A percentile compares a stretch with the other conserved stretches of the same genome.
Evolutionary conservation across 2,329 filamentous ascomycete genomes (phyloP).

Genomic region (Alternaria arborescens): DNA sequence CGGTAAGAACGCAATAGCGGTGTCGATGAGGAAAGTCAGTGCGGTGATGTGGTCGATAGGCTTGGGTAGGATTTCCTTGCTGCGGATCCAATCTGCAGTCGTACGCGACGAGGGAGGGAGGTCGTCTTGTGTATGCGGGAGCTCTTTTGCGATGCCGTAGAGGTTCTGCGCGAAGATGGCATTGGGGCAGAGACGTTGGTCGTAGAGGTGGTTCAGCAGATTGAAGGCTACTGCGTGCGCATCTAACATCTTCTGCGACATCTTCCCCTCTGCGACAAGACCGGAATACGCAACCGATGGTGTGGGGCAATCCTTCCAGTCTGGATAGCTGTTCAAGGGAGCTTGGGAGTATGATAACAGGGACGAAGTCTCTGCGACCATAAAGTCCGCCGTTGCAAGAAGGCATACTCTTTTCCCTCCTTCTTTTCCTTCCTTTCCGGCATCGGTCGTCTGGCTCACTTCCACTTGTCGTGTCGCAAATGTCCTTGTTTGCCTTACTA

Average conservation of each 20-base stretch:
- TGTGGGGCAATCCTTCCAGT: conserved; percentile 22
- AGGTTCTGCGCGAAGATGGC: conserved; percentile 58
- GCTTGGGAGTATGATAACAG: conserved; percentile 52
- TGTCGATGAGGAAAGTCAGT: conserved; percentile 58
- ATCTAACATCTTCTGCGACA: conserved; percentile 26
- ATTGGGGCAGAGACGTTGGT: conserved; percentile 51
- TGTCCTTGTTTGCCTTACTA: conserved; percentile 56
- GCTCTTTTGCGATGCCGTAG: conserved; percentile 49
- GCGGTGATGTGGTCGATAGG: conserved; percentile 49
- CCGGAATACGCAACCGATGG: not conserved
- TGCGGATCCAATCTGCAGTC: conserved; percentile 56
- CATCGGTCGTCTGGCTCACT: conserved; percentile 50
- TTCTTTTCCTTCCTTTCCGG: conserved; percentile 32
- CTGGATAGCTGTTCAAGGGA: conserved; percentile 45
- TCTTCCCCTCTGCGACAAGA: conserved; percentile 21
- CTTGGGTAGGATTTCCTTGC: conserved; percentile 22
- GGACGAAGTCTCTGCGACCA: conserved; percentile 50
- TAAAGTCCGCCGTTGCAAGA: conserved; percentile 59
- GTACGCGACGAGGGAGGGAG: conserved; percentile 44
- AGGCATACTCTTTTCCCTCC: conserved; percentile 53
- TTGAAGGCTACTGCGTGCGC: conserved; percentile 42
- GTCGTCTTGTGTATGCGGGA: conserved; percentile 47
- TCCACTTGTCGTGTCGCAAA: conserved; percentile 60
- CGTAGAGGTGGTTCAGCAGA: conserved; percentile 42
- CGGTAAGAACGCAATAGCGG: conserved; percentile 55